These are phyloP conservation scores for Panellus pusillus DNA, from an alignment of 768 basidiomycete genomes.

Conservation along the genomic window DNA sequence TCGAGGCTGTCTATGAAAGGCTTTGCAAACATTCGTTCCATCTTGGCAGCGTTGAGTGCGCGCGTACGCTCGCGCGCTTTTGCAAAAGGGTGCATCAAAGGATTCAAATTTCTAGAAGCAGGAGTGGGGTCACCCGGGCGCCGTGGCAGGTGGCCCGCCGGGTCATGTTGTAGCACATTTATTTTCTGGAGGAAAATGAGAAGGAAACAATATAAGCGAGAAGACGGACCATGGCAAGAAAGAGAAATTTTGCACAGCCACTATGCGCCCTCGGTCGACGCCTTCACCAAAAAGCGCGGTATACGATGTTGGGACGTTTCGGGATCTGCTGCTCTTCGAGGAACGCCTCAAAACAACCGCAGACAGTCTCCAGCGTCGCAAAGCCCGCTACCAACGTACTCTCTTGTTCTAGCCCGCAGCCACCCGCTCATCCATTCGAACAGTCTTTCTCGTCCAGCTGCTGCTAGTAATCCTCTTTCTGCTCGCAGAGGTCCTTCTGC, in stretches of 20 bases:
- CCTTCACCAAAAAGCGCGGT: constrained; percentile 35
- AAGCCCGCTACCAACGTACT: constrained; percentile 81
- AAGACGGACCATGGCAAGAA: background rate
- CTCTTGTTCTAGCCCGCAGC: constrained; percentile 20
- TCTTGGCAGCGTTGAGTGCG: constrained; percentile 93
- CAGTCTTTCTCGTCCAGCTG: constrained; percentile 78
- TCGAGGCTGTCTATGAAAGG: constrained; percentile 90
- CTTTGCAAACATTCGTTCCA: constrained; percentile 97
- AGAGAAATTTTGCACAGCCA: background rate
- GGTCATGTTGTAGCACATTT: constrained; percentile 82
- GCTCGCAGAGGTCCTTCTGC: constrained; percentile 71
- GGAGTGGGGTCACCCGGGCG: constrained; percentile 86
- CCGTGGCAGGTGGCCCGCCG: constrained; percentile 67
- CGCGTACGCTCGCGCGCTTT: constrained; percentile 90
- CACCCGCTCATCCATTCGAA: constrained; percentile 13
- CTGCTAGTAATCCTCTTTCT: constrained; percentile 69
- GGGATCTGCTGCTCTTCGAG: constrained; percentile 90
- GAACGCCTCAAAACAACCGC: constrained; percentile 96
- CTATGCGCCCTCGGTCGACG: constrained; percentile 22
- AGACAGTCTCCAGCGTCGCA: constrained; percentile 72
- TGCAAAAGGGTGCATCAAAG: constrained; percentile 93
- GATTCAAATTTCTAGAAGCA: constrained; percentile 88
- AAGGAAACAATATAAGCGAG: too few species aligned
- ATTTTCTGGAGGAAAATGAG: constrained; percentile 64
- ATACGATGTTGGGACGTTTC: constrained; percentile 73